A percentile compares a stretch with the other conserved stretches of the same genome.
These are phyloP conservation scores for Candida orba DNA, from an alignment of 805 yeast genomes.

Conservation along the genomic window DNA sequence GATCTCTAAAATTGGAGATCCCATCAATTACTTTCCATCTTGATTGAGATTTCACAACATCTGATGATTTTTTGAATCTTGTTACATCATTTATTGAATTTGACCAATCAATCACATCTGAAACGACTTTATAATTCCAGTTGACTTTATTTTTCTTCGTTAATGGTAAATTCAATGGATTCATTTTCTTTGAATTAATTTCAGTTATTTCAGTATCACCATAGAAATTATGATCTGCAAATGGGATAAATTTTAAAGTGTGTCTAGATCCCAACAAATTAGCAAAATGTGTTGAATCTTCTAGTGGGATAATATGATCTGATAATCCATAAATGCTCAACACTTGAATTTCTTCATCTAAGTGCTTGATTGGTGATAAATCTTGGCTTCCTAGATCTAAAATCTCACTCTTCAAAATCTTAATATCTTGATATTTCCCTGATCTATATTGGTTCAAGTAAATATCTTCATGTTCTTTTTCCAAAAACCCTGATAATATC, in stretches of 20 bases:
- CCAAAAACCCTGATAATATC: not conserved
- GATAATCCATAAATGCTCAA: slow-evolving; percentile 64
- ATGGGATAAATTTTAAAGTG: slow-evolving; percentile 46
- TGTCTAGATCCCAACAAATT: slow-evolving; percentile 52
- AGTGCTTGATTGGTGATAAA: slow-evolving; percentile 31
- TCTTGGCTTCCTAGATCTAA: slow-evolving; percentile 42
- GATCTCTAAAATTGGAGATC: slow-evolving; percentile 65
- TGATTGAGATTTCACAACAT: slow-evolving; percentile 32
- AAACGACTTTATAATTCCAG: slow-evolving; percentile 48
- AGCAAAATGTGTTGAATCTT: slow-evolving; percentile 54
- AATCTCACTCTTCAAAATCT: slow-evolving; percentile 45
- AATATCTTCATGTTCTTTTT: slow-evolving; percentile 25
- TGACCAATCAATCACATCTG: slow-evolving; percentile 42
- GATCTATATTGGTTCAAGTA: slow-evolving; percentile 36
- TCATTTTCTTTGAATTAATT: slow-evolving; percentile 23
- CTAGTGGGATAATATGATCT: slow-evolving; percentile 59
- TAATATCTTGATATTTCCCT: slow-evolving; percentile 38
- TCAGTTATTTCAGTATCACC: slow-evolving; percentile 38
- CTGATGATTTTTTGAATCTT: slow-evolving; percentile 40
- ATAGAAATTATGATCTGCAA: slow-evolving; percentile 78
- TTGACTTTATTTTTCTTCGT: slow-evolving; percentile 42
- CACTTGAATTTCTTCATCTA: slow-evolving; percentile 43
- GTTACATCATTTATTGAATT: slow-evolving; percentile 38
- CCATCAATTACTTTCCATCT: slow-evolving; percentile 65
- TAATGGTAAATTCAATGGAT: slow-evolving; percentile 37